Base-by-base conservation (phyloP, 306 rosid species). In the Datisca glomerata region DNA sequence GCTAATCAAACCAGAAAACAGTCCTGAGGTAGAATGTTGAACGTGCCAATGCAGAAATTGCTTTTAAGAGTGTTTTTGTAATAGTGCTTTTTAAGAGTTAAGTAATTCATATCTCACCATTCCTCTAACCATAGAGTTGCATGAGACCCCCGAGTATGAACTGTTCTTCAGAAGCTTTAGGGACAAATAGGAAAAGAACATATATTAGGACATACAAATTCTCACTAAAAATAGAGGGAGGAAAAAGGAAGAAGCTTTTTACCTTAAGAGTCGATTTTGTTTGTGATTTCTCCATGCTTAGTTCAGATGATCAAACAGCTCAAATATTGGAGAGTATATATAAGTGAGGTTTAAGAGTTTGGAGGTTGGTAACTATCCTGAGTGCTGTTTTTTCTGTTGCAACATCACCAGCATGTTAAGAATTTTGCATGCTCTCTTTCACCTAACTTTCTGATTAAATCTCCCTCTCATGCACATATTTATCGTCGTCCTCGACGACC, bases 381-480 rank as follows among this genome's bases (percentile, higher is more conserved):
- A 35, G 41, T 57, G 23, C 45, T 35, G 46, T 55, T 17, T 13
- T 71, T 65, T 76, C 61, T 70, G 92, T 81, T 86, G 92, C 86
- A 42, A 74, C 78, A 81, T 87, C 96, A 73, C 78, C 68, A 71
- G 41, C 84, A 73, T 27, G 51, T 46, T 63, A 43, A 63, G 23
- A 49, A 56, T 59, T 53, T 71, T 68, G 65, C 77, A 78, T 59
- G 79, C 70, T 69, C 53, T 81, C 75, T 49, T 59, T 60, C 64
- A 87, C 94, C 96, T 76, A 82, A 73, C 94, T 76, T 79, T 86
- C 93, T 82, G 96, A 86, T 86, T 70, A 74, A 86, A 79, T 67
- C 69, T 86, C 94, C 72, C 81, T 79, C 93, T 86, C 96, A 72
- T 24, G 2, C 66, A 46, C 49, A 47, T 57, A 63, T 49, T 67